These are phyloP conservation scores for Mucor plumbeus DNA, from an alignment of 371 early-diverging fungal genomes.

Conservation along the genomic window DNA sequence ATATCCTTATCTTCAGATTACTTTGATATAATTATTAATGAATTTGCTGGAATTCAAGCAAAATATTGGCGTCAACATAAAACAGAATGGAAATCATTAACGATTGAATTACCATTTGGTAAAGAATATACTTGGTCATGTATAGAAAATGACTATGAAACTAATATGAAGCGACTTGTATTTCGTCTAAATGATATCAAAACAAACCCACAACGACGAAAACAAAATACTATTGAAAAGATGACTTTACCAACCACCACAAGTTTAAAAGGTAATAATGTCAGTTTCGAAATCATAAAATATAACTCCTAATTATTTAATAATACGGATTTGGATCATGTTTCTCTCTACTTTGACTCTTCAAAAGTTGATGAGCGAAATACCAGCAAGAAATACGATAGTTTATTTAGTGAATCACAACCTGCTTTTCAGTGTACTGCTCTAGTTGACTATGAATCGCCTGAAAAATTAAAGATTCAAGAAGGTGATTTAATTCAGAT, in stretches of 20 bases:
- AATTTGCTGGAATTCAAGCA: constrained; percentile 67
- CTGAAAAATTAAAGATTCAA: constrained; percentile 19
- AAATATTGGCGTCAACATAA: constrained; percentile 41
- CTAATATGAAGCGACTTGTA: constrained; percentile 45
- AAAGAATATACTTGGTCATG: constrained; percentile 13
- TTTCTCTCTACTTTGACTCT: background rate
- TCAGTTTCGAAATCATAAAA: background rate
- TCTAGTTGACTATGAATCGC: constrained; percentile 23
- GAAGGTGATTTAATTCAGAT: constrained; percentile 28
- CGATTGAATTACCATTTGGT: constrained; percentile 19
- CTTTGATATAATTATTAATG: constrained; percentile 64
- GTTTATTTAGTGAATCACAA: constrained; percentile 20
- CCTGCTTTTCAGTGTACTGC: constrained; percentile 24
- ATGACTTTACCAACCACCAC: background rate
- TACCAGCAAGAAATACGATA: constrained; percentile 7
- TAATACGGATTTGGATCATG: background rate
- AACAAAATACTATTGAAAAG: background rate
- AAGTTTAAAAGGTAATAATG: background rate
- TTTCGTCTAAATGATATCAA: constrained; percentile 31
- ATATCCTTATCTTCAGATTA: constrained; percentile 62
- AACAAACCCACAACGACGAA: background rate
- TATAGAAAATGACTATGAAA: constrained; percentile 4
- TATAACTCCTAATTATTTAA: background rate
- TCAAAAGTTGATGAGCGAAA: background rate
- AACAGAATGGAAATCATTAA: constrained; percentile 44